phyloP scores from a whole-genome alignment of 2,329 filamentous ascomycete species.

The Pestalotiopsis fici region DNA sequence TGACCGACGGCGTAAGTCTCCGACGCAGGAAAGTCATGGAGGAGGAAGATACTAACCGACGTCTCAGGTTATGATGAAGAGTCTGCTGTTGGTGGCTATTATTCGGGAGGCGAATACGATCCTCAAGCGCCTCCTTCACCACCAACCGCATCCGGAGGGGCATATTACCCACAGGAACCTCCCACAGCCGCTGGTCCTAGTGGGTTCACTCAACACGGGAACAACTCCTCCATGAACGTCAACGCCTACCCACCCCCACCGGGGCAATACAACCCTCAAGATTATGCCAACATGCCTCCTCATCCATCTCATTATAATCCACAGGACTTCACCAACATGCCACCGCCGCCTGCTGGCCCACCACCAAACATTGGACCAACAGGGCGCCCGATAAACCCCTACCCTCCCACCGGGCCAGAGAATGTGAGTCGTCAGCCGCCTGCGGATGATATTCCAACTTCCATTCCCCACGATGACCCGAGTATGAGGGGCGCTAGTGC shows the following conservation, averaged over 20 bases:
- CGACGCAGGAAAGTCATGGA: background rate
- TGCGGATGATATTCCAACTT: constrained; percentile 20
- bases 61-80: constrained; percentile 31
- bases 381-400: constrained; percentile 8
- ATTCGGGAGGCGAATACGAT: constrained; percentile 18
- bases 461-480: constrained; percentile 17
- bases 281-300: constrained; percentile 26
- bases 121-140: constrained; percentile 24
- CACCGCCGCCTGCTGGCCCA: constrained; percentile 25
- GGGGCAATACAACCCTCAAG: constrained; percentile 18
- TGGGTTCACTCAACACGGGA: constrained; percentile 28
- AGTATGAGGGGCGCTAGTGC: constrained; percentile 26
- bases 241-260: constrained; percentile 22
- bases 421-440: constrained; percentile 32
- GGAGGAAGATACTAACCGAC: background rate
- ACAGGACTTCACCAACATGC: constrained; percentile 25
- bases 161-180: constrained; percentile 24
- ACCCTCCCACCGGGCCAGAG: constrained; percentile 27
- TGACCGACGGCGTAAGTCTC: constrained; percentile 30
- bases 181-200: constrained; percentile 17
- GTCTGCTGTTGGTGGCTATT: constrained; percentile 21
- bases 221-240: constrained; percentile 27
- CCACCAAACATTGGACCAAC: constrained; percentile 17
- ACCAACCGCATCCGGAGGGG: constrained; percentile 29
- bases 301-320: constrained; percentile 22